Evolutionary conservation across 306 rosid species (phyloP), one percentile per base, ranked within the genome.

Genomic region (Acacia acuminata): DNA sequence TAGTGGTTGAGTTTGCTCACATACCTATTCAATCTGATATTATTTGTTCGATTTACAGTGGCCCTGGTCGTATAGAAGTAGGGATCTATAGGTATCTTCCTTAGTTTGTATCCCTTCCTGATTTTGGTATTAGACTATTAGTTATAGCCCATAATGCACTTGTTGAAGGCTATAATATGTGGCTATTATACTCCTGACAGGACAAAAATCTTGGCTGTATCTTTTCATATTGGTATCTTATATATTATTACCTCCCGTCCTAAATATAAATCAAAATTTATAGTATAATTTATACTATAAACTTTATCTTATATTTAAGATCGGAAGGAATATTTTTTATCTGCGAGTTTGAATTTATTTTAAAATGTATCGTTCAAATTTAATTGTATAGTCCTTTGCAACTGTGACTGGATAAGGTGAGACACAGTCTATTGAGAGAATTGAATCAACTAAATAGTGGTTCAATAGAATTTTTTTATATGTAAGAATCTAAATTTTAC

Each of bases 1-100:
- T 84, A 88, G 87, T 80, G 76, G 70, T 83, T 82, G 63, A 43
- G 42, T 42, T 70, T 42, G 82, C 60, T 84, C 66, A 68, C 65
- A 77, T 34, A 34, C 65, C 84, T 47, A 56, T 73, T 76, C 36
- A 47, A 65, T 66, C 63, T 73, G 78, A 58, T 76, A 22, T 17
- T 47, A 43, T 78, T 61, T 81, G 69, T 81, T 83, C 74, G 16
- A 42, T 70, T 77, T 56, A 44, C 53, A 50, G 2, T 66, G 67
- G 25, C 10, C 55, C 55, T 38, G 66, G 36, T 65, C 68, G 42
- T 78, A 74, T 2, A 14, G 70, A 64, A 30, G 40, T 32, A 64
- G 70, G 70, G 42, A 30, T 64, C 30, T 12, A 32, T 30, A 64
- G 70, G 22, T 7, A 30, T 27, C 40, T 64, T 27, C 69, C 69